Evolutionary conservation across 1,284 basidiomycete genomes (phyloP), one percentile per base, ranked within the genome.

Genomic region (Acaromyces ingoldii): DNA sequence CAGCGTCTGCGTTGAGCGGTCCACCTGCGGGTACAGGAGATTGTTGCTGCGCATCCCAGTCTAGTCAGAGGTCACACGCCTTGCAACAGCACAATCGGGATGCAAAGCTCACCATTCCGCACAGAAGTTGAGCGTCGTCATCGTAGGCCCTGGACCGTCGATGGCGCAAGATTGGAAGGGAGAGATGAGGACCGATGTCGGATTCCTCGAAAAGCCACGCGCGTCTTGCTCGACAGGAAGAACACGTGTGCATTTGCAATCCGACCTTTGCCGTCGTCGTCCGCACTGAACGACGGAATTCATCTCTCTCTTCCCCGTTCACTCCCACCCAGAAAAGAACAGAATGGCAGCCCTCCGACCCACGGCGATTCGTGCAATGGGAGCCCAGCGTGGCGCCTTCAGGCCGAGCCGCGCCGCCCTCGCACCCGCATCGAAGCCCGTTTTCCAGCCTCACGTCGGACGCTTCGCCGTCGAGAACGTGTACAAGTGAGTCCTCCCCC

Each of bases 1-100:
- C 80, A 98, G 86, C 48, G 88, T 84, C 51, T 88, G 83, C 44
- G 90, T 85, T 62, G 86, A 82, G 57, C 84, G 85, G 76, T 96
- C 91, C 28, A 82, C 81, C 58, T 78, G 78, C 22, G 91, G 91
- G 75, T 93, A 93, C 44, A 96, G 81, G 34, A 96, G 82, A 76
- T 96, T 95, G 80, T 93, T 95, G 80, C 77, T 79, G 64, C 15
- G 43, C 36, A 4, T 9, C 17, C n/a, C n/a, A n/a, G 31, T 10
- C 10, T n/a, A n/a, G n/a, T 34, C 31, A 34, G 31, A 10, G 31
- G 10, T 34, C n/a, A n/a, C 31, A 10, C 21, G 37, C 37, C 13
- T 39, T 3, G 6, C 17, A 3, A 22, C 17, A 37, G 7, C 9
- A 41, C 39, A 25, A 42, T 13, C 7, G 22, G 29, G 29, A 15